phyloP scores from a whole-genome alignment of 1,139 yeast genomes.

The Diutina sp. region DNA sequence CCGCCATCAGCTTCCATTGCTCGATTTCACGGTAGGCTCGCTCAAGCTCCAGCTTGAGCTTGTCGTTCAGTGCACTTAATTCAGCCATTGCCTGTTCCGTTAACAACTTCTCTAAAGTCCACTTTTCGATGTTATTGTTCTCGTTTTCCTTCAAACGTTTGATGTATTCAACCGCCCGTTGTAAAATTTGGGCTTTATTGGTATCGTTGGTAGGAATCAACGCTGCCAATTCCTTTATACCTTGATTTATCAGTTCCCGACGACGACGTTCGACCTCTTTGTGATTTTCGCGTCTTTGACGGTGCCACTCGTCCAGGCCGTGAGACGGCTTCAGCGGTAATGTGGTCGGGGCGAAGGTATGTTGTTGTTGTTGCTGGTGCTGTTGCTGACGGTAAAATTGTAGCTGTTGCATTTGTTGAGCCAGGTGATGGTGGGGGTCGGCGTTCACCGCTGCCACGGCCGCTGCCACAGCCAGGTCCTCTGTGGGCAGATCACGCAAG shows the following conservation, averaged over 20 bases:
- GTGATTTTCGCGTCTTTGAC: conserved; percentile 77
- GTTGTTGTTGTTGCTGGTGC: conserved; percentile 8
- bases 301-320: conserved; percentile 82
- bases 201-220: conserved; percentile 82
- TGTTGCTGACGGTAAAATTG: conserved; percentile 18
- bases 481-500: conserved; percentile 8
- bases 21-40: conserved; percentile 91
- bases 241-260: conserved; percentile 82
- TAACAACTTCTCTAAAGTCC: conserved; percentile 84
- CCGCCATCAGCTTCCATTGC: conserved; percentile 28
- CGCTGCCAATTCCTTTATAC: conserved; percentile 73
- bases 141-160: conserved; percentile 81
- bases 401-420: conserved; percentile 15
- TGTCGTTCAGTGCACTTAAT: conserved; percentile 63
- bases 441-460: conserved; percentile 12
- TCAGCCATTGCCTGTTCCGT: conserved; percentile 88
- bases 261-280: conserved; percentile 96
- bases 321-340: conserved; percentile 36
- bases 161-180: conserved; percentile 82
- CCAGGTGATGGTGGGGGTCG: conserved; percentile 11
- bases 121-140: conserved; percentile 77
- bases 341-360: conserved; percentile 15
- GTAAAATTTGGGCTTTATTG: conserved; percentile 82
- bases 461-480: conserved; percentile 12
- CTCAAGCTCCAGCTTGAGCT: conserved; percentile 66